Conservation (phyloP, 2,329 filamentous ascomycete genomes). For the Aspergillus ustus region DNA sequence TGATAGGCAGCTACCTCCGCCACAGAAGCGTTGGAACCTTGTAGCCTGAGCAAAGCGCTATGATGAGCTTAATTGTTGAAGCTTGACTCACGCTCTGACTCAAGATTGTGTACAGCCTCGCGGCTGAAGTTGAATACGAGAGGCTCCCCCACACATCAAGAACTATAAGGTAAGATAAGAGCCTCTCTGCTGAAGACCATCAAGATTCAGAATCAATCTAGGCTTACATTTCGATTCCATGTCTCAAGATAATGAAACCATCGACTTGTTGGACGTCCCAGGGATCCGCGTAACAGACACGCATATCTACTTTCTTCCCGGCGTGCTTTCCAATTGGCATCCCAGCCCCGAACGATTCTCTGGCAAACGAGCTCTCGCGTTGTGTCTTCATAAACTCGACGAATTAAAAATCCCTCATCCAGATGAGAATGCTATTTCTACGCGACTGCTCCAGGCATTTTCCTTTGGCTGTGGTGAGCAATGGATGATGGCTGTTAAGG, state of each 20-base stretch:
- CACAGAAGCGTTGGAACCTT: not conserved
- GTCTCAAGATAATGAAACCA: not conserved
- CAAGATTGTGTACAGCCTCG: not conserved
- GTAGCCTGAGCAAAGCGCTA: not conserved
- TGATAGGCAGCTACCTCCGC: not conserved
- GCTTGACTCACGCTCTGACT: conserved; percentile 5
- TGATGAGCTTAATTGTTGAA: not conserved
- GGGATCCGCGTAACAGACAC: conserved; percentile 13
- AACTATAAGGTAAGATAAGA: not conserved
- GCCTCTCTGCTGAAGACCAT: not conserved
- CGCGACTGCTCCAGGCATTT: conserved; percentile 10
- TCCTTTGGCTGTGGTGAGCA: conserved; percentile 20
- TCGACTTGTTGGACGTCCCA: not conserved
- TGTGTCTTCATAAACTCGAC: conserved; percentile 15
- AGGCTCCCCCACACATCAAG: not conserved
- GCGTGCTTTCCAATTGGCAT: conserved; percentile 22
- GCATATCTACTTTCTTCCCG: conserved; percentile 20
- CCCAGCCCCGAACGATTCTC: conserved; percentile 8
- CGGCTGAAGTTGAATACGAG: not conserved
- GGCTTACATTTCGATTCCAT: not conserved
- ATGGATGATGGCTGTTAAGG: conserved; percentile 23
- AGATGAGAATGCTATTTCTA: not conserved
- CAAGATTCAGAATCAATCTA: not conserved
- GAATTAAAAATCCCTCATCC: conserved; percentile 6
- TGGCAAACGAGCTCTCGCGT: conserved; percentile 10